Percentiles rank a stretch among this genome's conserved stretches.
phyloP scores from a whole-genome alignment of 345 rosid species.

The Eucalyptus rudis region DNA sequence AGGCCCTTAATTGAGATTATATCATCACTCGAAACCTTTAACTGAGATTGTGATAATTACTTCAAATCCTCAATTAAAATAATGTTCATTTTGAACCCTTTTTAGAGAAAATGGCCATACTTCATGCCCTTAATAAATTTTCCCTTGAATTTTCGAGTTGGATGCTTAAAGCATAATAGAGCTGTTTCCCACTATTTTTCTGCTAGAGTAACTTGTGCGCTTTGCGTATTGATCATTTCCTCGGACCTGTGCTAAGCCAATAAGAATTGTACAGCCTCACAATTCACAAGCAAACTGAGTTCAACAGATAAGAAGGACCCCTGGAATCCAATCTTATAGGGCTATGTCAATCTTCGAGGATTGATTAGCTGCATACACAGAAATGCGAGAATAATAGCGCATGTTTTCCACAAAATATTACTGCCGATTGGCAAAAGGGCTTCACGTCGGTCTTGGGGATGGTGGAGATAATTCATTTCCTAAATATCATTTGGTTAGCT shows the following conservation, averaged over 20 bases:
- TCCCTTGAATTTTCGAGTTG: background rate
- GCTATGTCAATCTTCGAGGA: background rate
- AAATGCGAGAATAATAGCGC: background rate
- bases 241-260: background rate
- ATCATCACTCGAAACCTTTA: background rate
- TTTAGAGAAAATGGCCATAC: background rate
- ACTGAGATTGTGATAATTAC: accelerated
- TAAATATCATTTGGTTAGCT: background rate
- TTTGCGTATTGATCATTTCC: background rate
- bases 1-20: no score
- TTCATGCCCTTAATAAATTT: background rate
- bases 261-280: background rate
- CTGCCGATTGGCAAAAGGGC: background rate
- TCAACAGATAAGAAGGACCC: background rate
- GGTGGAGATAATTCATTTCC: background rate
- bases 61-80: background rate
- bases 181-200: background rate
- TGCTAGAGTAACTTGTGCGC: background rate
- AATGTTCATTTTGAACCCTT: accelerated
- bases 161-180: background rate
- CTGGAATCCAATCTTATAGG: background rate
- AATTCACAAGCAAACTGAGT: background rate
- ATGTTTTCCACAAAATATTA: background rate
- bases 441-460: background rate
- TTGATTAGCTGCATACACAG: background rate